These are phyloP conservation scores for Cytospora schulzeri DNA, from an alignment of 2,329 filamentous ascomycete species.

Conservation along the genomic window DNA sequence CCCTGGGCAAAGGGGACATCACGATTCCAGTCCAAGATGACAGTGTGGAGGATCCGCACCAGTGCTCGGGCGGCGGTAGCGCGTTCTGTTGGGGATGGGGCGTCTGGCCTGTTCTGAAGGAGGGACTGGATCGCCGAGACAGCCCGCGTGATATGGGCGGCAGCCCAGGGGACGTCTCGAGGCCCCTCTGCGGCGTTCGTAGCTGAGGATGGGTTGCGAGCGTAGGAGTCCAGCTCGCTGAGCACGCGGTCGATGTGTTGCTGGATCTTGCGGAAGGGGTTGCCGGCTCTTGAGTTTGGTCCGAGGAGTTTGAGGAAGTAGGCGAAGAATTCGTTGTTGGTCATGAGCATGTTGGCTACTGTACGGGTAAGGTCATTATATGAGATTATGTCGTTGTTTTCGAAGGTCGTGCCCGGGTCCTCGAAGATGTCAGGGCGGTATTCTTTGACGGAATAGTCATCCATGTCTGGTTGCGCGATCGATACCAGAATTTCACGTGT, in stretches of 20 bases:
- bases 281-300: slow-evolving; percentile 47
- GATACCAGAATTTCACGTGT: slow-evolving; percentile 55
- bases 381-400: slow-evolving; percentile 41
- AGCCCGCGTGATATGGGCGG: slow-evolving; percentile 47
- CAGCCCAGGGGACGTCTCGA: slow-evolving; percentile 51
- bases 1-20: not conserved
- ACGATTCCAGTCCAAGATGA: slow-evolving; percentile 38
- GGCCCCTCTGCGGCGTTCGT: slow-evolving; percentile 36
- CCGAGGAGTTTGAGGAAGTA: slow-evolving; percentile 51
- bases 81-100: slow-evolving; percentile 41
- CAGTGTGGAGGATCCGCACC: slow-evolving; percentile 49
- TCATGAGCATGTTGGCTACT: slow-evolving; percentile 55
- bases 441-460: slow-evolving; percentile 42
- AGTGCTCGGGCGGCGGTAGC: slow-evolving; percentile 51
- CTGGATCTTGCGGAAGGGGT: slow-evolving; percentile 51
- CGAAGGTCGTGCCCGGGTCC: slow-evolving; percentile 30
- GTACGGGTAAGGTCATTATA: slow-evolving; percentile 52
- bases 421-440: slow-evolving; percentile 52
- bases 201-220: slow-evolving; percentile 2
- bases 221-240: slow-evolving; percentile 42
- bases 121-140: slow-evolving; percentile 46
- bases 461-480: slow-evolving; percentile 38
- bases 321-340: slow-evolving; percentile 57
- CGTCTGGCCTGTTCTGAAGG: slow-evolving; percentile 41
- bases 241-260: slow-evolving; percentile 53